phyloP scores from a whole-genome alignment of 805 yeast species.

The Wickerhamomyces tratensis region DNA sequence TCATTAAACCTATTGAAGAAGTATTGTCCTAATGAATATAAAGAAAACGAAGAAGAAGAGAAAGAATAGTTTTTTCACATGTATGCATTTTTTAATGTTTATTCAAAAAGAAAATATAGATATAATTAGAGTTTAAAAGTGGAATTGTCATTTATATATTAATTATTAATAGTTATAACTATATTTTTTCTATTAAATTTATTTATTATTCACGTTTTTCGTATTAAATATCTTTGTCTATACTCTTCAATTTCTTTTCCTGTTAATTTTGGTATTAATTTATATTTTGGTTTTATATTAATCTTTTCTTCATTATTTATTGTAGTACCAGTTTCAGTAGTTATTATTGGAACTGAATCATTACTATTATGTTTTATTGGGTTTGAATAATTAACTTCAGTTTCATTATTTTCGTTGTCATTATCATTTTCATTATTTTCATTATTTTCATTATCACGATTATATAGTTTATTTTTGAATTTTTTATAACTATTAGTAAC shows the following conservation, averaged over 20 bases:
- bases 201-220: background rate
- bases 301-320: constrained; percentile 2
- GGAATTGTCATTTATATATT: too few species aligned
- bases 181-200: too few species aligned
- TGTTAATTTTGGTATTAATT: constrained; percentile 11
- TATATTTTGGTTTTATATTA: constrained; percentile 4
- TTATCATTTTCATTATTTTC: background rate
- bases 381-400: background rate
- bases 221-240: constrained; percentile 8
- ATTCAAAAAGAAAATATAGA: too few species aligned
- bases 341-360: background rate
- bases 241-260: constrained; percentile 6
- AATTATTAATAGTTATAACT: too few species aligned
- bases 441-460: background rate
- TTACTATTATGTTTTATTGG: background rate
- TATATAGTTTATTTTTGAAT: constrained; percentile 23
- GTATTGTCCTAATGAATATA: constrained; percentile 20
- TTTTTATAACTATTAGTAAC: constrained; percentile 37
- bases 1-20: constrained; percentile 37
- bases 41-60: background rate
- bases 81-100: too few species aligned
- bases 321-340: background rate
- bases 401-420: background rate
- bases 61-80: background rate
- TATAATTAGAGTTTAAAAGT: too few species aligned